Percentiles rank a stretch among this genome's conserved stretches.
phyloP scores from a whole-genome alignment of 108 stramenopile genomes.

The Epipyxis sp. region DNA sequence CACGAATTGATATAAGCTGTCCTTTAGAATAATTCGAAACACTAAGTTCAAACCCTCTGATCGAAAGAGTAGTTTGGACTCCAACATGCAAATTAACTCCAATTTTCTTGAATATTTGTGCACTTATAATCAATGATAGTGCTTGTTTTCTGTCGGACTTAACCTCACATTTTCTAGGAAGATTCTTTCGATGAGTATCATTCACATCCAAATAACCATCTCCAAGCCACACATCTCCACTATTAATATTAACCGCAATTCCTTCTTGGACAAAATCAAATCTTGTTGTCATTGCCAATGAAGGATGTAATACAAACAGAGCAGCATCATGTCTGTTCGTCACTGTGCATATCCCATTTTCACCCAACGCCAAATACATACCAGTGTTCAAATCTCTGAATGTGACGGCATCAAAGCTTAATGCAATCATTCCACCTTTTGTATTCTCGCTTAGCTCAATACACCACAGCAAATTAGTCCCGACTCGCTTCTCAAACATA shows the following conservation, averaged over 20 bases:
- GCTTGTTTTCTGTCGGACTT: background rate
- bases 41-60: background rate
- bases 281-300: background rate
- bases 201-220: too few relatives aligned
- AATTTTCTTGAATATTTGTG: background rate
- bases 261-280: background rate
- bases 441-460: background rate
- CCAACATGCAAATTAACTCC: conserved; percentile 18
- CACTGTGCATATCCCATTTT: background rate
- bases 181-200: too few relatives aligned
- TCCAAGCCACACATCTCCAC: background rate
- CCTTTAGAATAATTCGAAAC: too few relatives aligned
- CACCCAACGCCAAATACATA: background rate
- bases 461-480: conserved; percentile 26
- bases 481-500: background rate
- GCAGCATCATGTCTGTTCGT: background rate
- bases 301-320: background rate
- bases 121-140: background rate
- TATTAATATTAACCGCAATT: background rate
- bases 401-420: background rate
- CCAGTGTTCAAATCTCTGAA: conserved; percentile 28
- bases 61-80: background rate
- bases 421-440: background rate
- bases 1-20: too few relatives aligned
- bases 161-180: background rate